Base-by-base conservation (phyloP, 2,329 filamentous ascomycete genomes). In the Grosmannia huntii region DNA sequence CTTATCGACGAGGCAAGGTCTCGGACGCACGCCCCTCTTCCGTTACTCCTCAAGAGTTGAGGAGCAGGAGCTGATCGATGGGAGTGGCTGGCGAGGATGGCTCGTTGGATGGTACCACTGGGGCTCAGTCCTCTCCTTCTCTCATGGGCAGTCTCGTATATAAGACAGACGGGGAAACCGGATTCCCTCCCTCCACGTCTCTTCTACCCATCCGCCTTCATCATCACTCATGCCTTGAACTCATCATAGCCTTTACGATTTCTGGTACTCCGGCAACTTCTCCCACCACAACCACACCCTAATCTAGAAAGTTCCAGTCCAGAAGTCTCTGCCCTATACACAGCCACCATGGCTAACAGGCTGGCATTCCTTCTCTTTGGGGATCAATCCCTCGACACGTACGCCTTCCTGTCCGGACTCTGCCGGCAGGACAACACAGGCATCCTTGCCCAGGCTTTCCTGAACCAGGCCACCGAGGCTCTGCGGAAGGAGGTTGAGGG, bases 301-400 rank as follows among this genome's bases (percentile, higher is more conserved):
- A 16, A 38, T 16, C 36, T 3, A 14, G 36, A 38, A 38, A 38
- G 36, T 38, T 50, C 48, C 25, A 28, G 12, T n/a, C 49, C 28
- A 31, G 27, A 28, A 33, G 14, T 52, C 25, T 33, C 16, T 52
- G 7, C 5, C 27, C 49, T 14, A 6, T 5, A 25, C 16, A 5
- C 19, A 16, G 12, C 48, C 68, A 72, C 62, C 61, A 77, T 76
- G 75, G 72, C 70, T 66, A 69, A 73, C 69, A 70, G 75, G 67
- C 71, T 78, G 69, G 73, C 74, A 56, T 80, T 77, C 68, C 78
- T 86, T 69, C 79, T 87, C 62, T 86, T 87, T 68, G 84, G 84
- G 72, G 85, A 88, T 67, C 85, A 88, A 71, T 87, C 84, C 60
- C 76, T 83, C 65, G 82, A 86, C 68, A 84, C 84, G 65, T 81